These are phyloP conservation scores for Atkinsonella hypoxylon DNA, from an alignment of 2,329 filamentous ascomycete genomes.

Conservation along the genomic window DNA sequence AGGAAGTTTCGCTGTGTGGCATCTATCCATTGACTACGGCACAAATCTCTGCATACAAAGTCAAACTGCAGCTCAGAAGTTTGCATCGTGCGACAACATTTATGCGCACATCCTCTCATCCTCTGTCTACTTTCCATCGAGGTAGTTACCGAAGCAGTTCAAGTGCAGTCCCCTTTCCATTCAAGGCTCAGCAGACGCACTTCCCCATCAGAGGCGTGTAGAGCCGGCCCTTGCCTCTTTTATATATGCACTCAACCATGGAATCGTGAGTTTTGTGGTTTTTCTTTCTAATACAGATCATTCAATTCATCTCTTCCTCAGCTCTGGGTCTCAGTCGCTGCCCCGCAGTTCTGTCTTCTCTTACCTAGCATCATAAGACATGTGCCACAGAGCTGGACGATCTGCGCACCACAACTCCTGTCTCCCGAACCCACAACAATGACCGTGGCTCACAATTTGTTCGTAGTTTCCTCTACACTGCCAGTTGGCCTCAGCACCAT, in stretches of 20 bases:
- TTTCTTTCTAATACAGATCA: neutral
- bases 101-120: neutral
- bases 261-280: neutral
- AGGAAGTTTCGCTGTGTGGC: neutral
- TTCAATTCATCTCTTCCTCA: neutral
- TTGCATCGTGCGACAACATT: neutral
- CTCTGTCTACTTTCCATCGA: neutral
- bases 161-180: neutral
- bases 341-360: neutral
- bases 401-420: neutral
- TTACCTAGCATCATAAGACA: neutral
- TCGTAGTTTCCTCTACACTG: conserved; percentile 42
- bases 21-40: neutral
- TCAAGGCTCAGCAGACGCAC: neutral
- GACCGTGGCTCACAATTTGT: conserved; percentile 10
- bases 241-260: neutral
- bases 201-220: neutral
- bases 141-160: neutral
- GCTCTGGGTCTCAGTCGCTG: neutral
- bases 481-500: conserved; percentile 38
- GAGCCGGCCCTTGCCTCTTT: neutral
- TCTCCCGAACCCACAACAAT: conserved; percentile 2
- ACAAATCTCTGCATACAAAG: neutral
- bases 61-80: neutral
- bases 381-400: neutral